phyloP scores from a whole-genome alignment of 179 eudicot species.

The Spinacia oleracea region DNA sequence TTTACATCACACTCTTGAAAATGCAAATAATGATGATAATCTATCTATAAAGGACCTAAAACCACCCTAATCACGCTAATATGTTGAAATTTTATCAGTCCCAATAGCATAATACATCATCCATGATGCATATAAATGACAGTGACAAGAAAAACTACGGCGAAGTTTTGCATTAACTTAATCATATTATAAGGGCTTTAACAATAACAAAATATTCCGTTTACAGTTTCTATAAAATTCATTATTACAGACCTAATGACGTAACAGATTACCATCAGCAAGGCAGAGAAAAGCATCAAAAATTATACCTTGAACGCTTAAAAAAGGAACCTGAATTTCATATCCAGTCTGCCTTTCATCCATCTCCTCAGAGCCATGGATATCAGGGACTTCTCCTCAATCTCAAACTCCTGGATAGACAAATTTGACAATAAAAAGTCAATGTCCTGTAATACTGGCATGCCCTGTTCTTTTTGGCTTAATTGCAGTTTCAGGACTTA shows the following conservation, averaged over 20 bases:
- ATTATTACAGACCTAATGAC: neutral
- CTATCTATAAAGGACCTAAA: neutral
- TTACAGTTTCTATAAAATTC: neutral
- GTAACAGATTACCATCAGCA: neutral
- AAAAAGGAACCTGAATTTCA: constrained; percentile 42
- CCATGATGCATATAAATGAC: neutral
- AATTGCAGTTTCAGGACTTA: too few relatives aligned
- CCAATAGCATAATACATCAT: neutral
- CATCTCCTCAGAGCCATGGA: constrained; percentile 60
- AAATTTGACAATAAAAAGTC: neutral
- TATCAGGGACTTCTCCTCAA: constrained; percentile 64
- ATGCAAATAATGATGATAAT: neutral
- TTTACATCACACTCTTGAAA: neutral
- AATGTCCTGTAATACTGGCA: neutral
- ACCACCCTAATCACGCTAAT: neutral
- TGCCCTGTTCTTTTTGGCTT: too few relatives aligned
- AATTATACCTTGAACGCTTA: constrained; percentile 18
- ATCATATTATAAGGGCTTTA: neutral
- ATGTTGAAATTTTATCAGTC: neutral
- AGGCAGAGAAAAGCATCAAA: neutral
- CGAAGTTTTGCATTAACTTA: neutral
- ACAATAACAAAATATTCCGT: neutral
- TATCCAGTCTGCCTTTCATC: constrained; percentile 21
- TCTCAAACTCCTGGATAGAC: constrained; percentile 57
- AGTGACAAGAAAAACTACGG: neutral